These are phyloP conservation scores for Brettanomyces custersianus DNA, from an alignment of 805 yeast species.

Conservation along the genomic window DNA sequence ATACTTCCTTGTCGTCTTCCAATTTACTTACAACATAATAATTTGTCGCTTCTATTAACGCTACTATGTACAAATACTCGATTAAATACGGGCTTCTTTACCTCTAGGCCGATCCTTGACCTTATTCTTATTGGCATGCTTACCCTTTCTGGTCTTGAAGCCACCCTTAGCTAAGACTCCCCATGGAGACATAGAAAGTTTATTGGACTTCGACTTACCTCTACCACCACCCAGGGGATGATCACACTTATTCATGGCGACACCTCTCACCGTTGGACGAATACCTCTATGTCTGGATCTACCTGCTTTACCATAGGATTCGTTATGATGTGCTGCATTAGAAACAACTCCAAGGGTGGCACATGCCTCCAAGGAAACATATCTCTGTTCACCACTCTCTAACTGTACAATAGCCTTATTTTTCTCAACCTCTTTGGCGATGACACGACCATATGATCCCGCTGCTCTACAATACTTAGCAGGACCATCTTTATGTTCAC, in stretches of 20 bases:
- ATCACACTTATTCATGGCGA: conserved; percentile 94
- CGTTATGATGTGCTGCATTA: conserved; percentile 85
- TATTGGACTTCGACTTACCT: conserved; percentile 97
- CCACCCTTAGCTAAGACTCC: conserved; percentile 88
- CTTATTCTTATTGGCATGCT: conserved; percentile 73
- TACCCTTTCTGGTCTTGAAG: conserved; percentile 89
- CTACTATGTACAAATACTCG: no score
- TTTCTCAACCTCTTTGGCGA: conserved; percentile 66
- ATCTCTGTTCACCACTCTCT: conserved; percentile 91
- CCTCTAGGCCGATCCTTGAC: conserved; percentile 90
- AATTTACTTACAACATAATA: no score
- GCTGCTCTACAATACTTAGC: conserved; percentile 92
- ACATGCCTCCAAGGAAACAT: conserved; percentile 74
- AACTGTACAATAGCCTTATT: conserved; percentile 70
- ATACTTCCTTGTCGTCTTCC: no score
- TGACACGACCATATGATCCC: conserved; percentile 84
- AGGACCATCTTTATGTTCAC: conserved; percentile 64
- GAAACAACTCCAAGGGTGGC: conserved; percentile 93
- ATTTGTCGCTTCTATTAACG: no score
- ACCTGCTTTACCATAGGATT: conserved; percentile 93
- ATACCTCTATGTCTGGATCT: conserved; percentile 86
- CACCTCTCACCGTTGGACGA: conserved; percentile 95
- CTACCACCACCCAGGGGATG: conserved; percentile 99
- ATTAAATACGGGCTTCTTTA: conserved; percentile 23
- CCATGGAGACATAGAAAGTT: conserved; percentile 92